These are phyloP conservation scores for Plasmodium berghei DNA, from an alignment of 169 alveolate genomes.

Conservation along the genomic window DNA sequence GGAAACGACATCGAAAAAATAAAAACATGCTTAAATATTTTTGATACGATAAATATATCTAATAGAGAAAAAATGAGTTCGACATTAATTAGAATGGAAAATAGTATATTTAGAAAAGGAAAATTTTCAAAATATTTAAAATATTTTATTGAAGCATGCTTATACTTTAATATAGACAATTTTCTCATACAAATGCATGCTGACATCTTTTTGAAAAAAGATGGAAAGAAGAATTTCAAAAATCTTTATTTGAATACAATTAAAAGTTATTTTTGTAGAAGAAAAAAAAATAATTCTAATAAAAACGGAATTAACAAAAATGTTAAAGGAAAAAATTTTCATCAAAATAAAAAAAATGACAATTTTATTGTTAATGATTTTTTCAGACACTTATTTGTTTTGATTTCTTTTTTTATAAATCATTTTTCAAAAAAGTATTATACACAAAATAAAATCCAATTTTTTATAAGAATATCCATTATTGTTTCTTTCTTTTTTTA, in stretches of 20 bases:
- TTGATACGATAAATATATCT: conserved; percentile 59
- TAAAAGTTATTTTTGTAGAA: conserved; percentile 44
- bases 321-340: too few relatives aligned
- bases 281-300: not conserved
- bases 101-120: conserved; percentile 15
- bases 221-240: conserved; percentile 21
- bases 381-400: conserved; percentile 59
- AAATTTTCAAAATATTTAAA: conserved; percentile 43
- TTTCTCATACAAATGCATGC: conserved; percentile 55
- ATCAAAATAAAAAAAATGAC: not conserved
- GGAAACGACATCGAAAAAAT: conserved; percentile 9
- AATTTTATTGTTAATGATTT: conserved; percentile 53
- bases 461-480: conserved; percentile 42
- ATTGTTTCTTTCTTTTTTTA: conserved; percentile 64
- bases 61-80: conserved; percentile 61
- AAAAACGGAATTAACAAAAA: not conserved
- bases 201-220: conserved; percentile 25
- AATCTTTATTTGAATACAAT: conserved; percentile 39
- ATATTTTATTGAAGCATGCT: conserved; percentile 59
- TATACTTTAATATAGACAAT: conserved; percentile 50
- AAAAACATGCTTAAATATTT: conserved; percentile 47
- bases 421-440: conserved; percentile 28
- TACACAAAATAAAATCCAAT: conserved; percentile 18
- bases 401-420: conserved; percentile 61
- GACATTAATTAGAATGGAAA: conserved; percentile 46